These are phyloP conservation scores for Papiliotrema terrestris DNA, from an alignment of 1,284 basidiomycete genomes.

Conservation along the genomic window DNA sequence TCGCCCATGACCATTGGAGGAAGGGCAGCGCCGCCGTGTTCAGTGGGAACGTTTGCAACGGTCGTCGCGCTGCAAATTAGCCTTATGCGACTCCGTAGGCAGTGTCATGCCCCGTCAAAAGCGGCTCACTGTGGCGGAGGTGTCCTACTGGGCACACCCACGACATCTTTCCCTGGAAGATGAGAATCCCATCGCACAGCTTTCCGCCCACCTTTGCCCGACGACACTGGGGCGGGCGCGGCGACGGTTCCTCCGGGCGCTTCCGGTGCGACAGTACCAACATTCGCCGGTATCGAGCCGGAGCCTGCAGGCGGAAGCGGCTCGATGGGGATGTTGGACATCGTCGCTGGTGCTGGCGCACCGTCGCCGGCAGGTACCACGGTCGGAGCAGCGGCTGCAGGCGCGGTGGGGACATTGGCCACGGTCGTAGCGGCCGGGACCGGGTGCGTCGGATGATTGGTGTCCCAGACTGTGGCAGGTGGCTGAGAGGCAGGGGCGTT, in stretches of 20 bases:
- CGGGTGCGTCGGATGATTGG: background rate
- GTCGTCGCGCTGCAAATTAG: background rate
- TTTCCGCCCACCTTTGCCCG: conserved; percentile 3
- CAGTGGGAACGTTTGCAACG: conserved; percentile 1
- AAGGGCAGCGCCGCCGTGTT: no score
- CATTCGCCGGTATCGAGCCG: background rate
- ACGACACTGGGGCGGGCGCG: conserved; percentile 1
- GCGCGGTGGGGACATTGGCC: conserved; percentile 4
- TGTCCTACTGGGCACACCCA: conserved; percentile 4
- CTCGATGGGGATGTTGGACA: no score
- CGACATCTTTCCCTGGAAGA: conserved; percentile 21
- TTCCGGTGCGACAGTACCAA: background rate
- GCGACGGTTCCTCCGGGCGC: background rate
- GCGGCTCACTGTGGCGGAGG: conserved; percentile 18
- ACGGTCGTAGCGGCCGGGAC: background rate
- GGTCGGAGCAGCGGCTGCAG: background rate
- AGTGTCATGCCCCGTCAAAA: no score
- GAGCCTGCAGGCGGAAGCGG: conserved; percentile 1
- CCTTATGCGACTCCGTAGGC: background rate
- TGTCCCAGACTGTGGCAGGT: background rate
- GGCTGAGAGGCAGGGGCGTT: background rate
- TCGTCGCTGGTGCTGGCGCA: background rate
- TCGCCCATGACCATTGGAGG: no score
- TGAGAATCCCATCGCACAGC: conserved; percentile 26
- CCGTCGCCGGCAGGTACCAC: background rate